Evolutionary conservation across 23 red algal species (phyloP).

Genomic region (Gracilaria gracilis): DNA sequence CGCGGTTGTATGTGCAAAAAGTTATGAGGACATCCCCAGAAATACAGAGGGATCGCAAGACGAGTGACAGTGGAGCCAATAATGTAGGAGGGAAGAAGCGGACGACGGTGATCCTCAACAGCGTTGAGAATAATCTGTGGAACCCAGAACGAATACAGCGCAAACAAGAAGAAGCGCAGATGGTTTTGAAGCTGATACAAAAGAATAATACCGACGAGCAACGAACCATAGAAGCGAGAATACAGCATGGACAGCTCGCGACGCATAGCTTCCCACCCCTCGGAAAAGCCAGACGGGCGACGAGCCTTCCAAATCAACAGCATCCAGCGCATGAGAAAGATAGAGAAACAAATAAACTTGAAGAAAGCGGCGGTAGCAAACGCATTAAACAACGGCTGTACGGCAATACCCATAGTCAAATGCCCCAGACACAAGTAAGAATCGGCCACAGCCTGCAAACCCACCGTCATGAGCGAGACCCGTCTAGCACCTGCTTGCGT

Average conservation of each 20-base stretch:
- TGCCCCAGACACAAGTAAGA: conserved; percentile 90
- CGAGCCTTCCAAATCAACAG: conserved; percentile 92
- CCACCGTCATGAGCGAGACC: conserved; percentile 83
- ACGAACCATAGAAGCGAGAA: conserved; percentile 87
- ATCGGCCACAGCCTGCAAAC: conserved; percentile 89
- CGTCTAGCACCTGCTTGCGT: conserved; percentile 80
- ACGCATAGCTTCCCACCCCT: conserved; percentile 93
- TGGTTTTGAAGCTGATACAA: conserved; percentile 91
- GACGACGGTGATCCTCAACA: conserved; percentile 73
- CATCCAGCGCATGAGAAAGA: conserved; percentile 94
- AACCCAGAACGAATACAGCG: conserved; percentile 87
- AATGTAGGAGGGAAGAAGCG: conserved; percentile 80
- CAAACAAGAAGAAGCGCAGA: conserved; percentile 78
- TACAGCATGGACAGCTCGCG: conserved; percentile 91
- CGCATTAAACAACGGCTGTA: conserved; percentile 89
- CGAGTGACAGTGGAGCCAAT: conserved; percentile 71
- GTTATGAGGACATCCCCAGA: conserved; percentile 82
- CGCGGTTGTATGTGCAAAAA: conserved; percentile 89
- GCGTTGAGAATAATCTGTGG: conserved; percentile 87
- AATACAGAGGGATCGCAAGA: conserved; percentile 80
- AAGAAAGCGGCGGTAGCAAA: conserved; percentile 96
- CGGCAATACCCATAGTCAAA: conserved; percentile 84
- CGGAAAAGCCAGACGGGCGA: conserved; percentile 72
- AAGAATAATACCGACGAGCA: conserved; percentile 85
- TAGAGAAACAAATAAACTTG: conserved; percentile 91